phyloP scores from a whole-genome alignment of 306 rosid genomes.

The Cicer cuneatum region DNA sequence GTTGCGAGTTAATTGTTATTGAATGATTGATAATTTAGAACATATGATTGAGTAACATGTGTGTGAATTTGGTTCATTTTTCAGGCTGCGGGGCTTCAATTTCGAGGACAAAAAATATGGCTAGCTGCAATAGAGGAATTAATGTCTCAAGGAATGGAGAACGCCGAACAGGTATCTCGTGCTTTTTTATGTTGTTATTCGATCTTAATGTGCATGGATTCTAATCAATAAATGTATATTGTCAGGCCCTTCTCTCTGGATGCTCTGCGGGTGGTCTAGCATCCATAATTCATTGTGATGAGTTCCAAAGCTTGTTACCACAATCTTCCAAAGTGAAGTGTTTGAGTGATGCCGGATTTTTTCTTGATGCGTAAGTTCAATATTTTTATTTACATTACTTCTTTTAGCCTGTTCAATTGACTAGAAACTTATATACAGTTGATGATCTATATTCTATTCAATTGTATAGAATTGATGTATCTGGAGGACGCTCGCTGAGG shows the following conservation, averaged over 20 bases:
- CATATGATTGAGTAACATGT: constrained; percentile 23
- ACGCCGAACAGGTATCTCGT: constrained; percentile 66
- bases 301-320: constrained; percentile 66
- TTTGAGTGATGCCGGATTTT: constrained; percentile 86
- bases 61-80: constrained; percentile 34
- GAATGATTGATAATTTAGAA: constrained; percentile 24
- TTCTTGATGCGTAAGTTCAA: constrained; percentile 77
- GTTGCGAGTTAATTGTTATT: constrained; percentile 14
- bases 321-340: constrained; percentile 76
- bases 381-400: constrained; percentile 34
- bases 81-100: constrained; percentile 74
- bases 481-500: constrained; percentile 76
- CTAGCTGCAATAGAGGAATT: constrained; percentile 82
- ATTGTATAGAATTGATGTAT: constrained; percentile 72
- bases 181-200: constrained; percentile 15
- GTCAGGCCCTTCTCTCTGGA: constrained; percentile 88
- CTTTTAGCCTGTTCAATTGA: not conserved
- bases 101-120: constrained; percentile 92
- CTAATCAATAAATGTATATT: constrained; percentile 28
- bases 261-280: constrained; percentile 97
- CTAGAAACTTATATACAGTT: constrained; percentile 33
- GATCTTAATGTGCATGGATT: not conserved
- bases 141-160: constrained; percentile 80
- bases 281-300: constrained; percentile 87
- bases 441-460: constrained; percentile 35